These are phyloP conservation scores for Arachnopeziza araneosa DNA, from an alignment of 2,329 filamentous ascomycete species.

Conservation along the genomic window DNA sequence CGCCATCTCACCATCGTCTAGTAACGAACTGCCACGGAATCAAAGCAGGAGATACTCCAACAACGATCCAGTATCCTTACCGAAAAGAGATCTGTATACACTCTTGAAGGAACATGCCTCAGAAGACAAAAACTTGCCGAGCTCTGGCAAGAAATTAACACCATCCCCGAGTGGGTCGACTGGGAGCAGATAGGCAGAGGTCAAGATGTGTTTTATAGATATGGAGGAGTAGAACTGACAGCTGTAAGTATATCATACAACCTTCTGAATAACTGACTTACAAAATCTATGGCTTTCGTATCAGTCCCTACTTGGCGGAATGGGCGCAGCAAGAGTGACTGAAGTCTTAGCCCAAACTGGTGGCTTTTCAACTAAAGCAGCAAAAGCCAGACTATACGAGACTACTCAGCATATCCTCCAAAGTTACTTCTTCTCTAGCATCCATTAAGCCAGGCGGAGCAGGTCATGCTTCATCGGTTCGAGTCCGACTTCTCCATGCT, in stretches of 20 bases:
- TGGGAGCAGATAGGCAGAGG: conserved; percentile 70
- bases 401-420: conserved; percentile 73
- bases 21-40: conserved; percentile 19
- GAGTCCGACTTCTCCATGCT: conserved; percentile 50
- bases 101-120: conserved; percentile 53
- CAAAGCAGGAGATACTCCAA: conserved; percentile 31
- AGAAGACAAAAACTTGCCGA: conserved; percentile 48
- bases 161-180: conserved; percentile 68
- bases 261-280: background rate
- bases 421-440: conserved; percentile 55
- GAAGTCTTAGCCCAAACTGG: conserved; percentile 70
- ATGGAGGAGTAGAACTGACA: conserved; percentile 61
- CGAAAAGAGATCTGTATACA: conserved; percentile 54
- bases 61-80: conserved; percentile 31
- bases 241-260: conserved; percentile 34
- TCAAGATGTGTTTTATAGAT: conserved; percentile 73
- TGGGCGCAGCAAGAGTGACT: conserved; percentile 67
- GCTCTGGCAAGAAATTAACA: conserved; percentile 63
- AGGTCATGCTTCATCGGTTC: conserved; percentile 58
- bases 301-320: conserved; percentile 62
- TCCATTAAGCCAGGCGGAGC: conserved; percentile 63
- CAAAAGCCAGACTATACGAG: conserved; percentile 60
- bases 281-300: conserved; percentile 36
- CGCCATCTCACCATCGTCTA: conserved; percentile 35
- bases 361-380: conserved; percentile 64